A percentile compares a stretch with the other conserved stretches of the same genome.
phyloP scores from a whole-genome alignment of 1,139 yeast species.

The Suhomyces panamericanus region DNA sequence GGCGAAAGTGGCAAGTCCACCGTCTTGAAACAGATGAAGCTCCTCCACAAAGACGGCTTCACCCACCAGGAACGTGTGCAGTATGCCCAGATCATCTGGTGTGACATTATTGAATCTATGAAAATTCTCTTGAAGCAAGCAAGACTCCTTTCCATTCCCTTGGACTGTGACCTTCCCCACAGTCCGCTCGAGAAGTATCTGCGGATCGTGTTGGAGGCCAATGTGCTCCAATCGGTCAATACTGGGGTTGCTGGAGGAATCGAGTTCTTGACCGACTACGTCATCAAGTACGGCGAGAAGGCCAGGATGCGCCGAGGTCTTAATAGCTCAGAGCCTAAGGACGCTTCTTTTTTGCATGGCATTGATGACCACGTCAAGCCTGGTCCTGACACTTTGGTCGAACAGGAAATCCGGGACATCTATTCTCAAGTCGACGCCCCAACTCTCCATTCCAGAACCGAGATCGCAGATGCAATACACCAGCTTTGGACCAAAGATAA shows the following conservation, averaged over 20 bases:
- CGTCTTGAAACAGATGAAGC: conserved; percentile 86
- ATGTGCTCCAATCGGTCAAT: conserved; percentile 62
- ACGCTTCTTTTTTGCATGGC: conserved; percentile 5
- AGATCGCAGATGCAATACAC: conserved; percentile 66
- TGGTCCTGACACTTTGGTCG: not conserved
- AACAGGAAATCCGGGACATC: conserved; percentile 3
- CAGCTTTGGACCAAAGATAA: conserved; percentile 66
- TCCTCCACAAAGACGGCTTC: conserved; percentile 86
- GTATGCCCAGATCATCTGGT: conserved; percentile 91
- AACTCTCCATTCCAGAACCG: conserved; percentile 3
- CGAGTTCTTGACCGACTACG: conserved; percentile 62
- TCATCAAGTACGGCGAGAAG: conserved; percentile 59
- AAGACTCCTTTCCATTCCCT: conserved; percentile 55
- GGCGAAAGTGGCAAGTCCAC: conserved; percentile 98
- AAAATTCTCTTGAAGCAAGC: conserved; percentile 76
- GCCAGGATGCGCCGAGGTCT: conserved; percentile 49
- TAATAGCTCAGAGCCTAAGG: conserved; percentile 56
- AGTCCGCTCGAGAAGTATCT: conserved; percentile 49
- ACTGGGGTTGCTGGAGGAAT: conserved; percentile 71
- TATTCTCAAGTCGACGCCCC: conserved; percentile 6
- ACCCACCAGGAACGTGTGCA: conserved; percentile 75
- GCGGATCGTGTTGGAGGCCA: conserved; percentile 52
- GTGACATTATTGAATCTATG: conserved; percentile 88
- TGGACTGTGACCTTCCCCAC: conserved; percentile 58
- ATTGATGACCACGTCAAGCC: conserved; percentile 1